A percentile compares a stretch with the other conserved stretches of the same genome.
These are phyloP conservation scores for Zygoascus ofunaensis DNA, from an alignment of 805 yeast species.

Conservation along the genomic window DNA sequence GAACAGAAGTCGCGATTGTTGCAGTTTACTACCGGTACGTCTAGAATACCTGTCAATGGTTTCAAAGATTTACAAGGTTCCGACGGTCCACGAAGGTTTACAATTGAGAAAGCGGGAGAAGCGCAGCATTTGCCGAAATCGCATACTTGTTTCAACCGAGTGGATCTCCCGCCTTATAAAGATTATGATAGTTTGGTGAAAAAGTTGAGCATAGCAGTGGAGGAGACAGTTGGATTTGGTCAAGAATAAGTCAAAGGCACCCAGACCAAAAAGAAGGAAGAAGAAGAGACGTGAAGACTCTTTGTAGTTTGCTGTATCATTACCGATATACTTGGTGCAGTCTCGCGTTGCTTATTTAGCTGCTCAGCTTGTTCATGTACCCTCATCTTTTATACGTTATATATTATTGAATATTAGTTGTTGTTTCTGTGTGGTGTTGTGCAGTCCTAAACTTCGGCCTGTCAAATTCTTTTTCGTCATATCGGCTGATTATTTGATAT, in stretches of 20 bases:
- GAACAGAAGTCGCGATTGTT: constrained; percentile 92
- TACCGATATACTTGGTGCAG: not conserved
- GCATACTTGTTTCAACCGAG: constrained; percentile 98
- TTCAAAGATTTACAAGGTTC: constrained; percentile 98
- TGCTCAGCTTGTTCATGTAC: too few relatives aligned
- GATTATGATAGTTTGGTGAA: constrained; percentile 78
- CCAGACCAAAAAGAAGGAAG: too few relatives aligned
- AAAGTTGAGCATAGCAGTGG: constrained; percentile 91
- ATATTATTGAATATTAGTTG: too few relatives aligned
- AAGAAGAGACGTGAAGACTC: not conserved
- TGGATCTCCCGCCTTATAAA: constrained; percentile 89
- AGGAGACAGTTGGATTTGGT: constrained; percentile 98
- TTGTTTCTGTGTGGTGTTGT: too few relatives aligned
- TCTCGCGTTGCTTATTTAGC: too few relatives aligned
- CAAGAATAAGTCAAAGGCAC: too few relatives aligned
- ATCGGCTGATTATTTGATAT: too few relatives aligned
- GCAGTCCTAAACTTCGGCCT: too few relatives aligned
- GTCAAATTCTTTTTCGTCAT: too few relatives aligned
- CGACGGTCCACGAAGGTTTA: constrained; percentile 98
- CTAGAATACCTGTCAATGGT: constrained; percentile 97
- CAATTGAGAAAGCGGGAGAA: constrained; percentile 98
- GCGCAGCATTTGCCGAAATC: constrained; percentile 86
- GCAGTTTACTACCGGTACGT: constrained; percentile 98
- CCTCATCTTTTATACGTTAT: too few relatives aligned
- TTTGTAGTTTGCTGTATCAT: not conserved